Evolutionary conservation across 2,329 filamentous ascomycete genomes (phyloP).

Genomic region (Sporothrix inflata): DNA sequence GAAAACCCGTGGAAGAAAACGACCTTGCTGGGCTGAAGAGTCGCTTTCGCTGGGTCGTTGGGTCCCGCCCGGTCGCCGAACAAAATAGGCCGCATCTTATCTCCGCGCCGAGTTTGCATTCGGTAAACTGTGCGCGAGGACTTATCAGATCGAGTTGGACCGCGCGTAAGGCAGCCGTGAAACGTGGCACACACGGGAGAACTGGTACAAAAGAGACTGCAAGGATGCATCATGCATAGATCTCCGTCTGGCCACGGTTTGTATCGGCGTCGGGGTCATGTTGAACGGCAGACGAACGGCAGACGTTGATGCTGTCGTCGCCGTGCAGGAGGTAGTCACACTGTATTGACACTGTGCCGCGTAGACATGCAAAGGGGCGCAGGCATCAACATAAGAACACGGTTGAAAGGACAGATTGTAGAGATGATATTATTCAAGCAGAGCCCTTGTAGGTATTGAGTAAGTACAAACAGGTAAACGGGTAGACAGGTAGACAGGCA

Average conservation of each 20-base stretch:
- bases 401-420: background rate
- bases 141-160: constrained; percentile 26
- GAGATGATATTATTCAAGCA: background rate
- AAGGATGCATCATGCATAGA: background rate
- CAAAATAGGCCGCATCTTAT: constrained; percentile 22
- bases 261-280: background rate
- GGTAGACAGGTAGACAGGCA: background rate
- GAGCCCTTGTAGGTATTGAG: constrained; percentile 1
- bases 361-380: background rate
- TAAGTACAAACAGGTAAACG: background rate
- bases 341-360: background rate
- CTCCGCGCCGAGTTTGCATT: constrained; percentile 27
- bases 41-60: background rate
- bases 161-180: background rate
- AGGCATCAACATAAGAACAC: background rate
- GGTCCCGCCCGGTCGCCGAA: constrained; percentile 14
- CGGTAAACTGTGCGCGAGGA: constrained; percentile 7
- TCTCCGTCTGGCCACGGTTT: background rate
- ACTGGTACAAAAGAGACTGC: background rate
- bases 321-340: background rate
- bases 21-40: background rate
- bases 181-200: background rate
- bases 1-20: background rate
- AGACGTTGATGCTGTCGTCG: background rate
- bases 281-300: background rate